phyloP scores from a whole-genome alignment of 2,329 filamentous ascomycete genomes.

The Nothophoma quercina region DNA sequence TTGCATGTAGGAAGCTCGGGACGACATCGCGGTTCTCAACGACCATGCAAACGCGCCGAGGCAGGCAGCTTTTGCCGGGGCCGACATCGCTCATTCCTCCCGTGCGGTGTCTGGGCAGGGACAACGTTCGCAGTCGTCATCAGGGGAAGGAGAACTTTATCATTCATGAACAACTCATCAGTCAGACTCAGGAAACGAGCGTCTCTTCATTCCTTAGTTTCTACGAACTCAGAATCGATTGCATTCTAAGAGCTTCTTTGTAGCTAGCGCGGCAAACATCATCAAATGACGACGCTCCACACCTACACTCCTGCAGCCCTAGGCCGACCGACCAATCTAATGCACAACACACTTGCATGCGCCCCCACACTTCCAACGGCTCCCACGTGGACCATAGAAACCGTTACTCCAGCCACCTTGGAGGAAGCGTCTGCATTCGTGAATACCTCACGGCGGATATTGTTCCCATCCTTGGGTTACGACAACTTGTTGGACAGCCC shows the following conservation, averaged over 20 bases:
- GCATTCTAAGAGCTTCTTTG: not conserved
- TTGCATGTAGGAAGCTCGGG: not conserved
- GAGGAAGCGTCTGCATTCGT: slow-evolving; percentile 11
- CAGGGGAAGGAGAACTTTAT: not conserved
- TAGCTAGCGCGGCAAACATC: not conserved
- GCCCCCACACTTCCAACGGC: not conserved
- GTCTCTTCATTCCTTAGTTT: too few relatives aligned
- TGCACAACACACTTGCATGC: slow-evolving; percentile 9
- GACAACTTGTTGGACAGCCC: slow-evolving; percentile 5
- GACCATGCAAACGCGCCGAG: not conserved
- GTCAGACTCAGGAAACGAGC: too few relatives aligned
- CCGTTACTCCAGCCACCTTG: slow-evolving; percentile 1
- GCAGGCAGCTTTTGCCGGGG: not conserved
- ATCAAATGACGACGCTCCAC: slow-evolving; percentile 6
- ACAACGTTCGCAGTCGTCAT: not conserved
- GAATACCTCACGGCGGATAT: slow-evolving; percentile 8
- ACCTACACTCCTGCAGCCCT: slow-evolving; percentile 3
- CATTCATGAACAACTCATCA: too few relatives aligned
- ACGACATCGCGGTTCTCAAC: not conserved
- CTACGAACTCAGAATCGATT: not conserved
- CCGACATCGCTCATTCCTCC: slow-evolving; percentile 12
- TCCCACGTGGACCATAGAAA: slow-evolving; percentile 11
- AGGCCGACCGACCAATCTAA: not conserved
- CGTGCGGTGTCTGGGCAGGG: slow-evolving; percentile 1
- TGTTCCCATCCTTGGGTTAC: slow-evolving; percentile 14